Evolutionary conservation across 2,329 filamentous ascomycete genomes (phyloP).

Genomic region (Pestalotiopsis sp.): DNA sequence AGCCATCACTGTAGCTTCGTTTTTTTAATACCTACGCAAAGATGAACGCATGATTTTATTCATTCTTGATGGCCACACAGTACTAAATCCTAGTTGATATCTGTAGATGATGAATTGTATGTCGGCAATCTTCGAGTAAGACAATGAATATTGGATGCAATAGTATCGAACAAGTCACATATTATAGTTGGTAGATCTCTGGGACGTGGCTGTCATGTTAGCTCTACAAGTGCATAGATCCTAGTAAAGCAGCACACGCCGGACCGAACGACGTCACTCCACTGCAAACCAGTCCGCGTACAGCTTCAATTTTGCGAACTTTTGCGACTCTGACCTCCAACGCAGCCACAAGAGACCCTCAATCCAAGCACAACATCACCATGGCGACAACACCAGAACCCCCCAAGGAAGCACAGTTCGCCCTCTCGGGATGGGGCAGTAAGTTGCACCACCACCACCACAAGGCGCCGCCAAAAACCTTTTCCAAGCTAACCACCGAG

Average conservation of each 20-base stretch:
- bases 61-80: not conserved
- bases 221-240: not conserved
- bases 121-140: too few species aligned
- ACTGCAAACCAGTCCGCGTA: not conserved
- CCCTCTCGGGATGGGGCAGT: slow-evolving; percentile 53
- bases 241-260: not conserved
- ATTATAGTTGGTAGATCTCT: not conserved
- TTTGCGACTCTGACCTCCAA: not conserved
- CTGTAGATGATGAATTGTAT: too few species aligned
- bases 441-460: slow-evolving; percentile 31
- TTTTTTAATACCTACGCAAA: not conserved
- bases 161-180: too few species aligned
- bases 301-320: slow-evolving; percentile 2
- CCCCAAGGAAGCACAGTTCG: slow-evolving; percentile 34
- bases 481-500: not conserved
- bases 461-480: not conserved
- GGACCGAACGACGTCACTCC: slow-evolving; percentile 11
- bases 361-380: not conserved
- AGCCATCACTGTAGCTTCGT: not conserved
- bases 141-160: too few species aligned
- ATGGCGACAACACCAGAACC: slow-evolving; percentile 31
- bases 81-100: too few species aligned
- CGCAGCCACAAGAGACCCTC: not conserved
- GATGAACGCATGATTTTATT: not conserved
- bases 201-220: not conserved